Base-by-base conservation (phyloP, 495 filamentous ascomycete species). In the Saxophila tyrrhenica region DNA sequence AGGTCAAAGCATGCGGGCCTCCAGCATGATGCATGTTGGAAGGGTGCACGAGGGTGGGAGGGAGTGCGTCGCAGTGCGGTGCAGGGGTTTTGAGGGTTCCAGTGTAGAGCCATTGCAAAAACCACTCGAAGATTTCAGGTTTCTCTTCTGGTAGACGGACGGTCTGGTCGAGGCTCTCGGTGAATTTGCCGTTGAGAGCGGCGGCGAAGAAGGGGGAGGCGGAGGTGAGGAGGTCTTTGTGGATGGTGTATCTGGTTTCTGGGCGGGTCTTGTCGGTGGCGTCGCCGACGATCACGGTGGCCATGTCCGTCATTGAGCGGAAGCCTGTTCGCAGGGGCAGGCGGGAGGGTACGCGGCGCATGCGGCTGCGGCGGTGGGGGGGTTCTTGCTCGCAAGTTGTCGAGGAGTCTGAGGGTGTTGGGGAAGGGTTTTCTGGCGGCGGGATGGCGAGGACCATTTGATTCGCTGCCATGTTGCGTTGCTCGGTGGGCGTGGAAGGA, bases 121-220 rank as follows among this genome's bases (percentile, higher is more conserved):
- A 69, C 64, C 68, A 71, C 45, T 70, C 69, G 56, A 75, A 75
- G 59, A 65, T 64, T 19, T 65, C 61, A 11, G 64, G 50, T 29
- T 55, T 56, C 48, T 70, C 64, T 41, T 69, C 70, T 55, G 68
- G 67, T 11, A 77, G 64, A 11, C 47, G 54, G 57, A 75, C 60
- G 39, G 61, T 62, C 41, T 71, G 62, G 20, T 66, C 56, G 43
- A 56, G 23, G 25, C 70, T 67, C 67, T 76, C 74, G 29, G 63
- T 65, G 64, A 77, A 77, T 42, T 60, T 51, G 62, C 70, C 67
- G 48, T 69, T 69, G 51, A 76, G 69, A 19, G 74, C 71, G 32
- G 73, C 72, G 48, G 69, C 60, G 69, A 77, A 77, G 70, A 74
- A 75, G 51, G 71, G 68, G 1, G 72, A 75, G 56, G 62, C 46